Base-by-base conservation (phyloP, 1,284 basidiomycete species). In the Puccinia polysora region DNA sequence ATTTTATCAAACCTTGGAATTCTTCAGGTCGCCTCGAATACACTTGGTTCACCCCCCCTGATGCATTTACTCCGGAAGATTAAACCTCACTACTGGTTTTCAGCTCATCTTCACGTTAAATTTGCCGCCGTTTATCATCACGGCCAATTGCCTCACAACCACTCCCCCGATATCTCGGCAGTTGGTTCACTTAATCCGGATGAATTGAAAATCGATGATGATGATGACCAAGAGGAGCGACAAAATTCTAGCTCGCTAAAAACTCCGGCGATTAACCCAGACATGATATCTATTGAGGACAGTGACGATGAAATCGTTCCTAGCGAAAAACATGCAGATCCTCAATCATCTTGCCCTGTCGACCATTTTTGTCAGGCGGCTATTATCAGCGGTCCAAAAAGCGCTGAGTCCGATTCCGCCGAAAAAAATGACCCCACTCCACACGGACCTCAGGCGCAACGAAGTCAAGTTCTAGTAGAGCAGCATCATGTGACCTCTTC, bases 71-170 rank as follows among this genome's bases (percentile, higher is more conserved):
- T 98, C 25, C 82, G 82, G 36, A 86, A 83, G 12, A 82, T 98
- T 38, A 85, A 86, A 77, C 94, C 96, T 0, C 78, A 83, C n/a
- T 90, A 89, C 85, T 99, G 96, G 96, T 97, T 97, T 79, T 82
- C 91, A 0, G 96, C 94, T 0, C 96, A 99, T 81, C 78, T 98
- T 62, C 96, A 99, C 78, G 88, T 89, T 74, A 88, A 89, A 62
- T 85, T 83, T 88, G 90, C 90, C 1, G 83, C 83, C 0, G 84
- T 92, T 4, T 81, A 77, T 70, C 78, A 83, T 4, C 89, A 91
- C 76, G 79, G 77, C 50, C 53, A 59, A 5, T 25, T 30, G n/a
- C 49, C 67, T 32, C 47, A 50, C 7, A 49, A 12, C n/a, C 28
- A 20, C 30, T 43, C 55, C 1, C 30, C 18, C 36, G 40, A 75